phyloP scores from a whole-genome alignment of 495 filamentous ascomycete genomes.

The Astrothelium macrocarpum region DNA sequence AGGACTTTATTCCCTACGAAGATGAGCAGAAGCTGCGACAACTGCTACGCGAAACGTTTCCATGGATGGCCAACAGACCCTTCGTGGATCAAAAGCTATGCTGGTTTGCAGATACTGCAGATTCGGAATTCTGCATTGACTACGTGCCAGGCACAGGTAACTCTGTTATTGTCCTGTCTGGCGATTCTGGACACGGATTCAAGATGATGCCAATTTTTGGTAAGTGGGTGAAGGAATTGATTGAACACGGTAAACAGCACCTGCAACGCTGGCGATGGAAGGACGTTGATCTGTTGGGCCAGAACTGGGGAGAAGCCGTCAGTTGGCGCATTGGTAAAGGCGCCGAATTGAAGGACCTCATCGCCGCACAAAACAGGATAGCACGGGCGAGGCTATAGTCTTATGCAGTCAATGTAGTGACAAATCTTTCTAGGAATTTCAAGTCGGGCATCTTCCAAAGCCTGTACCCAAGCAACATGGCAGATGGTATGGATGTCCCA shows the following conservation, averaged over 20 bases:
- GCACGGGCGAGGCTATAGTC: constrained; percentile 4
- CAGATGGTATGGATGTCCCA: not conserved
- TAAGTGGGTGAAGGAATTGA: constrained; percentile 36
- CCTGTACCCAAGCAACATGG: not conserved
- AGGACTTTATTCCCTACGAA: constrained; percentile 38
- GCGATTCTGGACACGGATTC: constrained; percentile 47
- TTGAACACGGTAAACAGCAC: constrained; percentile 6
- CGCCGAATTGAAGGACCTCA: constrained; percentile 4
- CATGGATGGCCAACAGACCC: not conserved
- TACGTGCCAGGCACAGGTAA: constrained; percentile 38
- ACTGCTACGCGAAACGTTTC: constrained; percentile 37
- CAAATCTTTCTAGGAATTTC: not conserved
- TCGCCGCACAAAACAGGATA: not conserved
- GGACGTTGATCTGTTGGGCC: not conserved
- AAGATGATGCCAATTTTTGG: constrained; percentile 50
- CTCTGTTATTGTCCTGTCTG: constrained; percentile 39
- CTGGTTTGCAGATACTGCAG: constrained; percentile 48
- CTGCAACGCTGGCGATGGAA: constrained; percentile 4
- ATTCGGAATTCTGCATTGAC: constrained; percentile 48
- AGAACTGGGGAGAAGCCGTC: constrained; percentile 1
- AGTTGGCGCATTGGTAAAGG: constrained; percentile 5
- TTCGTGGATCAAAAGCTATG: constrained; percentile 36
- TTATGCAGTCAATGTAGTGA: not conserved
- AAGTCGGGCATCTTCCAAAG: not conserved
- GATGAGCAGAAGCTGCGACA: constrained; percentile 41